Percentiles rank a stretch among this genome's conserved stretches.
These are phyloP conservation scores for Neurospora sp. DNA, from an alignment of 495 filamentous ascomycete species.

Conservation along the genomic window DNA sequence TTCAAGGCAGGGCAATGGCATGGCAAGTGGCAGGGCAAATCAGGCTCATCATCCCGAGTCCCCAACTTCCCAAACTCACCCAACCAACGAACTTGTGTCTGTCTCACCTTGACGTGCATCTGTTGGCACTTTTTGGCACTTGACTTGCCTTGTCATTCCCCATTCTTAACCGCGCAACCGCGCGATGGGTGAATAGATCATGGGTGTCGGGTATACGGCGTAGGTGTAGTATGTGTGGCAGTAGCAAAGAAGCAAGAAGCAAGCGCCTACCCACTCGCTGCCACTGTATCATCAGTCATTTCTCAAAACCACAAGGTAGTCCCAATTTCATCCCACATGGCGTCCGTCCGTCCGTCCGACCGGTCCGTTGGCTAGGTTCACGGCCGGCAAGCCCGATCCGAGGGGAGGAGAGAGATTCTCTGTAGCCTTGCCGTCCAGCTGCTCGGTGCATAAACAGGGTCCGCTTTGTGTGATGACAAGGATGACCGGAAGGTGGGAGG, in stretches of 20 bases:
- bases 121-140: not conserved
- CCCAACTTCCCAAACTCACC: not conserved
- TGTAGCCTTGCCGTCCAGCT: not conserved
- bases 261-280: not conserved
- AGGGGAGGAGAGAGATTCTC: not conserved
- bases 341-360: not conserved
- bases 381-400: not conserved
- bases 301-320: not conserved
- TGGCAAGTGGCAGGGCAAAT: not conserved
- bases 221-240: not conserved
- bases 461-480: not conserved
- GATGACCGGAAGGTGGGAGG: not conserved
- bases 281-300: not conserved
- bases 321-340: not conserved
- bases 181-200: not conserved
- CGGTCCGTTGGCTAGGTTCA: not conserved
- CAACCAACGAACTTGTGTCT: not conserved
- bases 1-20: not conserved
- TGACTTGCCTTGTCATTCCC: not conserved
- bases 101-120: not conserved
- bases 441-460: not conserved
- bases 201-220: not conserved
- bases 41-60: not conserved
- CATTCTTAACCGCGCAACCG: not conserved
- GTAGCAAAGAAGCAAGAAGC: not conserved